phyloP scores from a whole-genome alignment of 75 land plant species.

The Ceratopteris richardii region DNA sequence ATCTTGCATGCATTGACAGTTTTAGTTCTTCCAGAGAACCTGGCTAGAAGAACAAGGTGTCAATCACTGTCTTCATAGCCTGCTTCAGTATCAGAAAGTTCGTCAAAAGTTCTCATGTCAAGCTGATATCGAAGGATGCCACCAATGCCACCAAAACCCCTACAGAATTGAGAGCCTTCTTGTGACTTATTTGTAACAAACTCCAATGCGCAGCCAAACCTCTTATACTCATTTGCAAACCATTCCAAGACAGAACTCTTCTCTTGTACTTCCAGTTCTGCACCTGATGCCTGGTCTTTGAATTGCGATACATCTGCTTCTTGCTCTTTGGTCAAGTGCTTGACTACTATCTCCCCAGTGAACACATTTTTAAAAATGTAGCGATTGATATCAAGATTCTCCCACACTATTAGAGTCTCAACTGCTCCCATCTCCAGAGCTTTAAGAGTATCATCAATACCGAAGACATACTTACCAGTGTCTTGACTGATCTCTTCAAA shows the following conservation, averaged over 20 bases:
- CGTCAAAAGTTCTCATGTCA: slow-evolving; percentile 47
- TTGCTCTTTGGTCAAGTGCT: slow-evolving; percentile 45
- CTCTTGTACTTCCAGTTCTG: slow-evolving; percentile 39
- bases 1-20: no score
- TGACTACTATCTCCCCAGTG: slow-evolving; percentile 35
- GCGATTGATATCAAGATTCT: slow-evolving; percentile 41
- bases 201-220: slow-evolving; percentile 53
- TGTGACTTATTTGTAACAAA: slow-evolving; percentile 56
- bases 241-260: slow-evolving; percentile 45
- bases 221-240: slow-evolving; percentile 48
- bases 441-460: slow-evolving; percentile 48
- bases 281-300: slow-evolving; percentile 23
- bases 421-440: slow-evolving; percentile 51
- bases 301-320: slow-evolving; percentile 35
- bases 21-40: no score
- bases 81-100: slow-evolving; percentile 30
- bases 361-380: slow-evolving; percentile 29
- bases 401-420: slow-evolving; percentile 55
- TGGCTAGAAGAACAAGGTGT: neutral
- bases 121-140: slow-evolving; percentile 51
- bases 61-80: slow-evolving; percentile 37
- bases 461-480: slow-evolving; percentile 52
- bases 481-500: slow-evolving; percentile 61
- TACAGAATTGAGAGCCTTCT: slow-evolving; percentile 51
- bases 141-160: slow-evolving; percentile 51